Evolutionary conservation across 2,329 filamentous ascomycete genomes (phyloP).

Genomic region (Colletotrichum liaoningense): DNA sequence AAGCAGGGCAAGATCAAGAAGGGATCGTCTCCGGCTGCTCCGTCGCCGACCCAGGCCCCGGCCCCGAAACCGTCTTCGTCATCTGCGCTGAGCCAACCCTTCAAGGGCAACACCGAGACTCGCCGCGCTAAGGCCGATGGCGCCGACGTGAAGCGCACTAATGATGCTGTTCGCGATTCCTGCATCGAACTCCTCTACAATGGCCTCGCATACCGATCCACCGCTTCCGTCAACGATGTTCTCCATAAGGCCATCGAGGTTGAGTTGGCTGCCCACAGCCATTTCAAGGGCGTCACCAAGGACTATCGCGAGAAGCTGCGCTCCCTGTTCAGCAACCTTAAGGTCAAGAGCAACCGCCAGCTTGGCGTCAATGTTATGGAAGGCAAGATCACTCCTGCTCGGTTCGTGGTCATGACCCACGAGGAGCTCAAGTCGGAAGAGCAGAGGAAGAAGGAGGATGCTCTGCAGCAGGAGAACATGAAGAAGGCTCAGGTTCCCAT

Average conservation of each 20-base stretch:
- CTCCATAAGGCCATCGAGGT: constrained; percentile 83
- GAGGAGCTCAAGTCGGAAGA: constrained; percentile 92
- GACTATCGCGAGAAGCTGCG: constrained; percentile 91
- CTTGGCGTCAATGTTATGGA: constrained; percentile 81
- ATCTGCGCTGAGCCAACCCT: constrained; percentile 49
- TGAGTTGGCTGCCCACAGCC: constrained; percentile 79
- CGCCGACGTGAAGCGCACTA: constrained; percentile 81
- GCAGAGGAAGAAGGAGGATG: constrained; percentile 79
- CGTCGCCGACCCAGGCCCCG: constrained; percentile 62
- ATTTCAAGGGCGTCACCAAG: constrained; percentile 76
- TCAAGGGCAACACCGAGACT: constrained; percentile 78
- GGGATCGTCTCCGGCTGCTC: constrained; percentile 56
- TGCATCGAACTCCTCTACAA: constrained; percentile 96
- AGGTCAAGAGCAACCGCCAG: constrained; percentile 86
- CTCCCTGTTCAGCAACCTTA: constrained; percentile 93
- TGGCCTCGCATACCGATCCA: constrained; percentile 79
- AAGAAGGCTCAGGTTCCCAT: constrained; percentile 95
- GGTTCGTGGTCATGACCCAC: constrained; percentile 87
- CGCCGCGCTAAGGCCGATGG: constrained; percentile 83
- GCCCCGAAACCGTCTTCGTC: constrained; percentile 58
- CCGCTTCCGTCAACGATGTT: constrained; percentile 77
- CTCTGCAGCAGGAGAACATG: constrained; percentile 92
- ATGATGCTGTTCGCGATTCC: constrained; percentile 79
- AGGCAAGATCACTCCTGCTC: constrained; percentile 76
- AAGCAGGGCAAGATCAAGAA: constrained; percentile 59